Evolutionary conservation across 805 yeast species (phyloP), one percentile per base, ranked within the genome.

Genomic region (Kuraishia ogatae): DNA sequence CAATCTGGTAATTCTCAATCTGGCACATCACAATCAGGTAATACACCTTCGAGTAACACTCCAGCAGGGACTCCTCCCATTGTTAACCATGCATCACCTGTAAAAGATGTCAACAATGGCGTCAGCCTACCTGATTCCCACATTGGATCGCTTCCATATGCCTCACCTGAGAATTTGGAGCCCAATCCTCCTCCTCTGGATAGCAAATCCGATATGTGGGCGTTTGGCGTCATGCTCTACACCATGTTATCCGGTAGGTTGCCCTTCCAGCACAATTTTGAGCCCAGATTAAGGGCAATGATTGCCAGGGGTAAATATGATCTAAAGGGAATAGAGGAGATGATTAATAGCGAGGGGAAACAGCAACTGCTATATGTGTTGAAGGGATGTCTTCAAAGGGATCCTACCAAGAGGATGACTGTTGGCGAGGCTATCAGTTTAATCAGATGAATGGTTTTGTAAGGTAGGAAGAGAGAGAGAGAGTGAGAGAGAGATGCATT

Each of bases 101-200:
- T 35, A 11, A 35, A 35, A 17, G 43, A 35, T 35, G 13, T 17
- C 43, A 35, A 35, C 17, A 22, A 26, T 20, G 11, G 28, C 29
- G 17, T 50, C 48, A 22, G 46, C 11, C 54, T 78, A 39, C 89
- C 89, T 1, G 87, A 83, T 64, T 71, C 82, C 22, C 86, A 85
- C 61, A 87, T 89, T 52, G 98, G 98, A 0, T 91, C 97, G 1
- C 73, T 92, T 35, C 97, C 97, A 0, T 92, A 90, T 66, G 96
- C 97, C 0, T 81, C 96, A 0, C 98, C 98, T 0, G 97, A 92
- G 65, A 74, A 90, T 19, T 70, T 91, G 48, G 71, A 74, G 48
- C 85, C 87, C 1, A 75, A 76, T 50, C 88, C 90, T 4, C 73
- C 84, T 57, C 55, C 69, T 62, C 64, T 81, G 55, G 85, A 86